Evolutionary conservation across 2,329 filamentous ascomycete species (phyloP), one percentile per base, ranked within the genome.

Genomic region (Colletotrichum sp.): DNA sequence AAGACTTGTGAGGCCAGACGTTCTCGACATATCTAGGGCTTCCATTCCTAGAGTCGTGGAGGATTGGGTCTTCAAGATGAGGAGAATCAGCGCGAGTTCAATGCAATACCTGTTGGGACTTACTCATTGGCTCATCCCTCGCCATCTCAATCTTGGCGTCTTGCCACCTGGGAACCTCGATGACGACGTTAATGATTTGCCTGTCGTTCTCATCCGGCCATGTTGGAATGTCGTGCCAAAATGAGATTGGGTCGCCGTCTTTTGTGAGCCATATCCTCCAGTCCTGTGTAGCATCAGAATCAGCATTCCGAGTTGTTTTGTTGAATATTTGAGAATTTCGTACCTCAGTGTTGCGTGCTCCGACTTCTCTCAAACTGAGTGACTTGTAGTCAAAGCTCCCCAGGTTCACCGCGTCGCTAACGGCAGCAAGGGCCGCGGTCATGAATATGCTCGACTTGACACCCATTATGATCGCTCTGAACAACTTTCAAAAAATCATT

Each of bases 1-100:
- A 87, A 0, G 84, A 81, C 79, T 84, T 86, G 79, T 87, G 85
- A 48, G 86, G 86, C 84, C 85, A 87, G 12, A 87, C 82, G 30
- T 81, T 86, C 67, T 85, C 83, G 15, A 87, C 85, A 26, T 85
- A 87, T 28, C 86, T 81, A 16, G 82, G 83, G 36, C 79, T 77
- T 2, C 81, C 78, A 16, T 85, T 82, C 64, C 83, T 82, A n/a
- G 82, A 80, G n/a, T 87, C 86, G 34, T 87, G 85, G 36, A 83
- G 84, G 70, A 87, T 85, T 52, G 85, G 86, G 71, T 87, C 84
- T 84, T 64, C 2, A 21, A 15, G 18, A 0, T 28, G 10, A 15
- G 1, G 4, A 13, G 0, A 8, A 48, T 77, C 10, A 77, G 57
- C 26, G 8, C 0, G 7, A 43, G 7, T 0, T 2, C 13, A n/a